These are phyloP conservation scores for Ascodesmis nigricans DNA, from an alignment of 495 filamentous ascomycete genomes.

Conservation along the genomic window DNA sequence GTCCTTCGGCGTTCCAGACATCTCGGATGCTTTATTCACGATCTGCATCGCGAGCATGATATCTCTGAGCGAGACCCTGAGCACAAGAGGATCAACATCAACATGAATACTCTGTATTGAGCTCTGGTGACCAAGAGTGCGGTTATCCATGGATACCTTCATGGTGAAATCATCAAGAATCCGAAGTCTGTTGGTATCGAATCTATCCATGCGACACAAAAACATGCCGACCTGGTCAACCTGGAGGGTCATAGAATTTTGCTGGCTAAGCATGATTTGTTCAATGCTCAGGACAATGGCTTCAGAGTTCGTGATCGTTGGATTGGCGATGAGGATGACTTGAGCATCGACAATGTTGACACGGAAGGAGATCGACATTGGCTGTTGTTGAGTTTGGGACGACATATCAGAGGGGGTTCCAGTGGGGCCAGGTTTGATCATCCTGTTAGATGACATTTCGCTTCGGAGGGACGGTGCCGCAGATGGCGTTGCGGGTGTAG, in stretches of 20 bases:
- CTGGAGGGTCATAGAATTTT: conserved; percentile 83
- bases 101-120: conserved; percentile 57
- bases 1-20: conserved; percentile 33
- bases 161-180: conserved; percentile 92
- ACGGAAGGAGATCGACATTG: conserved; percentile 65
- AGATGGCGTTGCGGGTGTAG: no score
- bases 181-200: conserved; percentile 63
- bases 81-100: conserved; percentile 77
- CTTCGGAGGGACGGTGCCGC: no score
- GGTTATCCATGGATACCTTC: conserved; percentile 67
- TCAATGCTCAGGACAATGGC: conserved; percentile 91
- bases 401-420: no score
- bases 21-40: conserved; percentile 73
- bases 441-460: no score
- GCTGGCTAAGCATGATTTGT: conserved; percentile 75
- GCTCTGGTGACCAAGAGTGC: conserved; percentile 36
- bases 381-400: no score
- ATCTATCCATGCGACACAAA: conserved; percentile 91
- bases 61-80: conserved; percentile 78
- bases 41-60: conserved; percentile 88
- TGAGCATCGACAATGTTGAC: conserved; percentile 90
- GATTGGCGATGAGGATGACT: conserved; percentile 87
- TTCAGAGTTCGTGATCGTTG: conserved; percentile 67
- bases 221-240: conserved; percentile 92
- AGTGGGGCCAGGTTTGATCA: no score